Percentiles rank a stretch among this genome's conserved stretches.
Conservation (phyloP, 305 asterid species). For the Fraxinus baroniana region DNA sequence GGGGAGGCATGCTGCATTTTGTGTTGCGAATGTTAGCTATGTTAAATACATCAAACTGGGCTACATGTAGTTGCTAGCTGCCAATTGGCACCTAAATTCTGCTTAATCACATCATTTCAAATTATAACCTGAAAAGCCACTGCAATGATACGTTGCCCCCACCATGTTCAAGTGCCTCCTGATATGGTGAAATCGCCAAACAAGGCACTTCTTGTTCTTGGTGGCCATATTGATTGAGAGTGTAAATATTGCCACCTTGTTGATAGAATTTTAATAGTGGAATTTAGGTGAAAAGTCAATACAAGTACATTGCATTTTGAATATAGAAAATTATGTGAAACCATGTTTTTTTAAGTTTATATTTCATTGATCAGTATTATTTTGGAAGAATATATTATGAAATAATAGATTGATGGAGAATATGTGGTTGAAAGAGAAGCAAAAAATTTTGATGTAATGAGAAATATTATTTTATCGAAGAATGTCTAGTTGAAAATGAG, state of each 20-base stretch:
- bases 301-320: background rate
- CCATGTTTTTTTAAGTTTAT: too few relatives aligned
- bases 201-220: constrained; percentile 19
- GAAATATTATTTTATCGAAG: too few relatives aligned
- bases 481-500: too few relatives aligned
- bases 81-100: constrained; percentile 21
- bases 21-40: background rate
- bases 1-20: constrained; percentile 31
- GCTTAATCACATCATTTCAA: constrained; percentile 16
- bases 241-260: constrained; percentile 6
- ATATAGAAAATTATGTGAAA: too few relatives aligned
- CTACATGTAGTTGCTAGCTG: constrained; percentile 18
- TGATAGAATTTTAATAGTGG: background rate
- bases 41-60: constrained; percentile 14
- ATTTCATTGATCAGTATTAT: too few relatives aligned
- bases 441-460: too few relatives aligned
- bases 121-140: constrained; percentile 8
- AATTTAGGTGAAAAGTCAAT: background rate
- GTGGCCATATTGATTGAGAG: constrained; percentile 8
- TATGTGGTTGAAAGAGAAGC: too few relatives aligned
- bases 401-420: too few relatives aligned
- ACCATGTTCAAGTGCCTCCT: constrained; percentile 41
- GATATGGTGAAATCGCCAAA: constrained; percentile 22
- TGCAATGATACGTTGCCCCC: constrained; percentile 16
- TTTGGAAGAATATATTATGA: too few relatives aligned